These are phyloP conservation scores for Trichoderma sp. DNA, from an alignment of 2,329 filamentous ascomycete genomes.

Conservation along the genomic window DNA sequence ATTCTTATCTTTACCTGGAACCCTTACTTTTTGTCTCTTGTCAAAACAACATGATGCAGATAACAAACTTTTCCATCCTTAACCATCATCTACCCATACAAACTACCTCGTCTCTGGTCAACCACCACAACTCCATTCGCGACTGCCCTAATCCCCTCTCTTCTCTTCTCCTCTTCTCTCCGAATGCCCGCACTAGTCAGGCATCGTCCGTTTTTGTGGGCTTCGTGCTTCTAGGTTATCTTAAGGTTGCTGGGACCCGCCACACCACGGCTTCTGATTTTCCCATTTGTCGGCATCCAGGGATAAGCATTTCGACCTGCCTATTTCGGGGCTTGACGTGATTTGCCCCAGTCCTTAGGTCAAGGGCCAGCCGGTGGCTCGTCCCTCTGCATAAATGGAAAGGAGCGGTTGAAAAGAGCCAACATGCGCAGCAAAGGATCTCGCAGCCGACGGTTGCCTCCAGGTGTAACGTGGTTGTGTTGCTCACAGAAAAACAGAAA, in stretches of 20 bases:
- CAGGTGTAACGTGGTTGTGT: background rate
- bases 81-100: background rate
- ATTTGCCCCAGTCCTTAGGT: slow-evolving; percentile 14
- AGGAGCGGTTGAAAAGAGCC: background rate
- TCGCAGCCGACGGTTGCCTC: background rate
- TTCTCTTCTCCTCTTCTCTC: background rate
- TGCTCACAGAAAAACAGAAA: background rate
- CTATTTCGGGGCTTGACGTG: slow-evolving; percentile 9
- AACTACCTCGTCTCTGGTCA: background rate
- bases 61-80: background rate
- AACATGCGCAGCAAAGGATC: background rate
- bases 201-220: background rate
- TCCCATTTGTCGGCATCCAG: slow-evolving; percentile 3
- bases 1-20: background rate
- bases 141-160: background rate
- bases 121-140: background rate
- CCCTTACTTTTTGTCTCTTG: background rate
- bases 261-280: background rate
- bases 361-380: slow-evolving; percentile 1
- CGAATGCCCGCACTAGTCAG: slow-evolving; percentile 3
- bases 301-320: slow-evolving; percentile 13
- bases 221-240: slow-evolving; percentile 5
- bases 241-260: slow-evolving; percentile 17
- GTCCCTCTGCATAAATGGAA: background rate
- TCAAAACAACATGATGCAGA: background rate